These are phyloP conservation scores for Salvia sclarea DNA, from an alignment of 305 asterid species.

Conservation along the genomic window DNA sequence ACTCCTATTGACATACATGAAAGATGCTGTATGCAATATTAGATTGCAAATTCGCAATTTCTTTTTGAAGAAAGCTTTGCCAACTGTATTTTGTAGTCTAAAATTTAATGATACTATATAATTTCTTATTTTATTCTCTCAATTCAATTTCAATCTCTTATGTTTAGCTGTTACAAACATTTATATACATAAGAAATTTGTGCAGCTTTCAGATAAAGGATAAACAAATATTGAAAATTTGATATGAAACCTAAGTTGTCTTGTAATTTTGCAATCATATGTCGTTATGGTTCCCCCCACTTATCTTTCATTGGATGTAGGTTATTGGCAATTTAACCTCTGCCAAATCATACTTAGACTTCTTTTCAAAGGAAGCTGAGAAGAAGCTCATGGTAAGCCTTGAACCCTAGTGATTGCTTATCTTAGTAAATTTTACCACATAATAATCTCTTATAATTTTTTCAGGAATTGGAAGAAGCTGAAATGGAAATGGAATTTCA, in stretches of 20 bases:
- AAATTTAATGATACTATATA: not conserved
- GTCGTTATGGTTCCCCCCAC: constrained; percentile 9
- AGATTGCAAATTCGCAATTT: constrained; percentile 8
- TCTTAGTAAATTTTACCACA: constrained; percentile 21
- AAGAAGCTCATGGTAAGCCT: constrained; percentile 61
- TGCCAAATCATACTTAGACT: constrained; percentile 74
- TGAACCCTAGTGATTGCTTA: constrained; percentile 21
- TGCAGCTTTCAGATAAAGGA: constrained; percentile 15
- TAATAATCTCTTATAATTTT: constrained; percentile 30
- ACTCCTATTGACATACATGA: constrained; percentile 5
- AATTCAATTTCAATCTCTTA: constrained; percentile 2
- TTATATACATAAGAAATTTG: constrained; percentile 3
- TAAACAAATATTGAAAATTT: not conserved
- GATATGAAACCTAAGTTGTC: constrained; percentile 14
- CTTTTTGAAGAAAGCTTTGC: constrained; percentile 13
- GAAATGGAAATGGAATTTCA: constrained; percentile 93
- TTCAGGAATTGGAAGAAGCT: constrained; percentile 91
- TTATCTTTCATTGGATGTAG: constrained; percentile 46
- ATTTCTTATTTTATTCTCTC: constrained; percentile 10
- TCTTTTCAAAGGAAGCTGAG: constrained; percentile 71
- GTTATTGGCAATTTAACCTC: constrained; percentile 79
- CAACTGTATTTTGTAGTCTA: not conserved
- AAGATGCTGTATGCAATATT: not conserved
- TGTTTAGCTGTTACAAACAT: constrained; percentile 15
- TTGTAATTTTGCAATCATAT: constrained; percentile 18